Evolutionary conservation across 352 stramenopile genomes (phyloP).

Genomic region (Globisporangium solare): DNA sequence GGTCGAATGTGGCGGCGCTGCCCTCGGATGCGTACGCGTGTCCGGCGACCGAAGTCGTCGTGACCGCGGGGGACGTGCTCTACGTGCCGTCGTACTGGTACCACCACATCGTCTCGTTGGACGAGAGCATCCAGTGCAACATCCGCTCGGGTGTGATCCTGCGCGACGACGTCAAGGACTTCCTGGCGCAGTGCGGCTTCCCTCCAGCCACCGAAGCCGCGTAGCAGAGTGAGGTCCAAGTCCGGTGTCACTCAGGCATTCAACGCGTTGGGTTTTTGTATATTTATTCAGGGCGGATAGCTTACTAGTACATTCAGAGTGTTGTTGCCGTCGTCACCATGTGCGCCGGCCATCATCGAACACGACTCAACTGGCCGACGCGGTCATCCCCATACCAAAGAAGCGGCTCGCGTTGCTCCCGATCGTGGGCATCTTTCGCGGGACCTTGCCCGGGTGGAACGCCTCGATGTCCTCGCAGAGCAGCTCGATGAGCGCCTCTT

Average conservation of each 20-base stretch:
- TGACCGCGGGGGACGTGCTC: constrained; percentile 90
- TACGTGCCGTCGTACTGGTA: constrained; percentile 95
- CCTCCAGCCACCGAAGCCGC: too few species aligned
- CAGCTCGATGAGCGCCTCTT: constrained; percentile 75
- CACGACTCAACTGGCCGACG: constrained; percentile 29
- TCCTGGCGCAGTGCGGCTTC: constrained; percentile 40
- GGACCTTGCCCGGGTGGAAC: constrained; percentile 49
- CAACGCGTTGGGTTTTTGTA: too few species aligned
- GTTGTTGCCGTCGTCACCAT: too few species aligned
- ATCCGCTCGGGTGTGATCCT: constrained; percentile 54
- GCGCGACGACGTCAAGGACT: constrained; percentile 28
- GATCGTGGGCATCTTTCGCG: constrained; percentile 28
- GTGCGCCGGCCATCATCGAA: too few species aligned
- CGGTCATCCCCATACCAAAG: constrained; percentile 52
- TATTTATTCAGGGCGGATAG: too few species aligned
- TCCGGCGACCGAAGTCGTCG: constrained; percentile 84
- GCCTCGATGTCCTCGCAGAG: constrained; percentile 83
- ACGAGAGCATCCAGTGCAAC: constrained; percentile 95
- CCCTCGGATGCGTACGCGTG: constrained; percentile 38
- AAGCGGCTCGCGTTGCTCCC: constrained; percentile 21
- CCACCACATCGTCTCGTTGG: constrained; percentile 94
- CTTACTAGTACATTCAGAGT: too few species aligned
- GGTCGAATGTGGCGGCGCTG: constrained; percentile 53
- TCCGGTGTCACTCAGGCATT: too few species aligned
- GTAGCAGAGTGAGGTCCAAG: too few species aligned